Percentiles rank a stretch among this genome's conserved stretches.
These are phyloP conservation scores for Colletotrichum orbiculare DNA, from an alignment of 2,329 filamentous ascomycete genomes.

Conservation along the genomic window DNA sequence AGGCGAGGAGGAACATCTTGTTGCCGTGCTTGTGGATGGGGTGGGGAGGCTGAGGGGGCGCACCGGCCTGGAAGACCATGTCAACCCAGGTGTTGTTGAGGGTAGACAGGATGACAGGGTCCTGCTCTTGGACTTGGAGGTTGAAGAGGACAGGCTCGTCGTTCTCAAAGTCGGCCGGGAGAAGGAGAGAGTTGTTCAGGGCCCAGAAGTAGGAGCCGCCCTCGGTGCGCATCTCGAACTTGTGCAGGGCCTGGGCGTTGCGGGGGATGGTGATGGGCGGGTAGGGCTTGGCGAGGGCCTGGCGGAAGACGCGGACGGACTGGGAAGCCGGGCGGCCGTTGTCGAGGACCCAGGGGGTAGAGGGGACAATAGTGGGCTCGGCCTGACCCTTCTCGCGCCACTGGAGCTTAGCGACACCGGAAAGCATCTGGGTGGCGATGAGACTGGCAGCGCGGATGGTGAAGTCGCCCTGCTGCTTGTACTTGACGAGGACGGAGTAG, in stretches of 20 bases:
- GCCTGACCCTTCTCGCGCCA: slow-evolving; percentile 42
- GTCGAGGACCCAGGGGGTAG: slow-evolving; percentile 60
- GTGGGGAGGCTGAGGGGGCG: slow-evolving; percentile 63
- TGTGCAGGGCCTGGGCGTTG: slow-evolving; percentile 57
- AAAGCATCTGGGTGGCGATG: slow-evolving; percentile 64
- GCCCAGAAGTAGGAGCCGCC: slow-evolving; percentile 64
- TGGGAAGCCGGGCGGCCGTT: slow-evolving; percentile 55
- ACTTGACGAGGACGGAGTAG: slow-evolving; percentile 61
- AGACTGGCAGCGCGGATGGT: slow-evolving; percentile 64
- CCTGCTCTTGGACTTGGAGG: slow-evolving; percentile 45
- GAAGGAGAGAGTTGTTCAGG: slow-evolving; percentile 58
- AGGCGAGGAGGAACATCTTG: slow-evolving; percentile 68
- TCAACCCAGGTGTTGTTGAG: slow-evolving; percentile 64
- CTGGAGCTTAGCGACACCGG: slow-evolving; percentile 61
- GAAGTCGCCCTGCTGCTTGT: slow-evolving; percentile 61
- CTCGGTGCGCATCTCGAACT: slow-evolving; percentile 52
- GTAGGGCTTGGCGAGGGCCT: slow-evolving; percentile 56
- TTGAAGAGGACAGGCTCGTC: slow-evolving; percentile 58
- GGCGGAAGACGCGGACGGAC: slow-evolving; percentile 56
- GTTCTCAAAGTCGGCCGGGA: slow-evolving; percentile 50
- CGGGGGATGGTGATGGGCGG: slow-evolving; percentile 56
- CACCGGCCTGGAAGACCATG: slow-evolving; percentile 59
- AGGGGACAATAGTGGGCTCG: slow-evolving; percentile 36
- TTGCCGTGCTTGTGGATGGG: slow-evolving; percentile 74
- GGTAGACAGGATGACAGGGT: slow-evolving; percentile 61